These are phyloP conservation scores for Fabrea salina DNA, from an alignment of 169 alveolate species.

Conservation along the genomic window DNA sequence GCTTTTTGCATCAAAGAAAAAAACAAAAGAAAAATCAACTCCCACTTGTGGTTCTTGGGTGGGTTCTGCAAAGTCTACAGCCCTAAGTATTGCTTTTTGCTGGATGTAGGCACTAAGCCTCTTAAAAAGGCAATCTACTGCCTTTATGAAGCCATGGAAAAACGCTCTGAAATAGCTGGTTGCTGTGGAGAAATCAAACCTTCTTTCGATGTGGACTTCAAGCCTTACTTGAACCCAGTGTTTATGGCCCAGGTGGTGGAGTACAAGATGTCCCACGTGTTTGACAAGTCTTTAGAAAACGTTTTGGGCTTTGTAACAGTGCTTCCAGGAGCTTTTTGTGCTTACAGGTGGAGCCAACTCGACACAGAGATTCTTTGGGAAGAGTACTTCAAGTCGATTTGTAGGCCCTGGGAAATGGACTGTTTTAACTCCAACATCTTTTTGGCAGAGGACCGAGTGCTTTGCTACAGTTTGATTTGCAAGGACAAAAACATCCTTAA, in stretches of 20 bases:
- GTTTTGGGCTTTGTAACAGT: slow-evolving; percentile 33
- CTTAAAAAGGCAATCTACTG: background rate
- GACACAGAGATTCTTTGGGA: background rate
- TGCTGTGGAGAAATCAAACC: slow-evolving; percentile 41
- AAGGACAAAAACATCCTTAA: slow-evolving; percentile 23
- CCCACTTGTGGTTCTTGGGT: slow-evolving; percentile 5
- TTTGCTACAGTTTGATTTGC: slow-evolving; percentile 16
- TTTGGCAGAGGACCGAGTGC: slow-evolving; percentile 44
- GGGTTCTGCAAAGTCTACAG: slow-evolving; percentile 4
- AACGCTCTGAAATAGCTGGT: slow-evolving; percentile 30
- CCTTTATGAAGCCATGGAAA: slow-evolving; percentile 31
- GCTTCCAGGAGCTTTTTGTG: slow-evolving; percentile 42
- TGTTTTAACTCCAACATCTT: slow-evolving; percentile 23
- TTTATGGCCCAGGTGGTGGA: slow-evolving; percentile 28
- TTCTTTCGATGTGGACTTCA: too few relatives aligned
- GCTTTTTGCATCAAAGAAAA: background rate
- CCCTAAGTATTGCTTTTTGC: background rate
- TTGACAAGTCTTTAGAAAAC: slow-evolving; percentile 38
- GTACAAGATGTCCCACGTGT: slow-evolving; percentile 31
- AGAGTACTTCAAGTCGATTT: slow-evolving; percentile 21
- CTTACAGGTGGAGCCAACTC: slow-evolving; percentile 29
- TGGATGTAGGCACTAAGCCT: slow-evolving; percentile 34
- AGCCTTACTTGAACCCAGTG: background rate
- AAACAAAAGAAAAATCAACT: slow-evolving; percentile 16
- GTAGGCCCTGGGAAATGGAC: slow-evolving; percentile 3